Evolutionary conservation across 306 rosid genomes (phyloP), one percentile per base, ranked within the genome.

Genomic region (Cucumis melo): DNA sequence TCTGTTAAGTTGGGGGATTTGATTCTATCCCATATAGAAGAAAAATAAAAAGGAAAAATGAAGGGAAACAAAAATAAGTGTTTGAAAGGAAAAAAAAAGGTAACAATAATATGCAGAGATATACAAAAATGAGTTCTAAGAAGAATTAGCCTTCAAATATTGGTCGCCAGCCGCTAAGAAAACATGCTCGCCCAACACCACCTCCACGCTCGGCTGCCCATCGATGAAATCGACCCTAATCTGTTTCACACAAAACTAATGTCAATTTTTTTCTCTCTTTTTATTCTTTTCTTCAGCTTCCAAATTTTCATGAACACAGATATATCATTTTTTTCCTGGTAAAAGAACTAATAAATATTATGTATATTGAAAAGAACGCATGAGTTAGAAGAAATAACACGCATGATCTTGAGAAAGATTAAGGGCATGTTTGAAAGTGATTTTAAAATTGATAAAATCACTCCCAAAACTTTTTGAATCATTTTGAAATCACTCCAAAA

Each of bases 91-190:
- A 27, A 14, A 15, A 62, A n/a, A 6, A 44, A 44, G 42, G 61
- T 14, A 7, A n/a, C n/a, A n/a, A 65, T 3, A 17, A 12, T 3
- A 1, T 32, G 68, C 10, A 20, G 20, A 29, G 20, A 2, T 64
- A 36, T 36, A 38, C 24, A 36, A 44, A 48, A 78, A 14, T 2
- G 39, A 46, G n/a, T 20, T 68, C 36, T 81, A 76, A 7, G 23
- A 71, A 46, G 87, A 27, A 66, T 77, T 79, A 44, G 81, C 55
- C 65, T 39, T 76, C 56, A 60, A 80, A 65, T 34, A 56, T 64
- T 74, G 84, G 71, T 91, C 98, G 36, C 94, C 96, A 7, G 87
- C 89, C 1, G 89, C 84, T 77, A 91, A 81, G 82, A 84, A 90
- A 61, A 90, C 79, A 29, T 94, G 96, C 65, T 83, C 78, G 27